Base-by-base conservation (phyloP, 2,329 filamentous ascomycete species). In the Botrytis porri region DNA sequence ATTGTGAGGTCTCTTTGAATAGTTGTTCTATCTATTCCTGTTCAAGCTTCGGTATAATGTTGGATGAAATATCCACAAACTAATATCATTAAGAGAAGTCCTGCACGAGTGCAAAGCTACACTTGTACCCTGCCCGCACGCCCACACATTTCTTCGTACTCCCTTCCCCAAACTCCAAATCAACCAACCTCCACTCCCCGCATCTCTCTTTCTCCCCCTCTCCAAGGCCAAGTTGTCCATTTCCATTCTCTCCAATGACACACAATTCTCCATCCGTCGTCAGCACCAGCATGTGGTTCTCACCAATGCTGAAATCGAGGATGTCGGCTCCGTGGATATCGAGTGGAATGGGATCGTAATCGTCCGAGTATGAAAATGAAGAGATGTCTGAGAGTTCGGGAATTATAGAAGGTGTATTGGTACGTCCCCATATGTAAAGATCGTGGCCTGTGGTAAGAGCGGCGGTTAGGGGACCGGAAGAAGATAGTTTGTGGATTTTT, bases 381-480 rank as follows among this genome's bases (percentile, higher is more conserved):
- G 60, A 32, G 12, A n/a, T 18, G 14, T 25, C 39, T 29, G 35
- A 32, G 70, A 61, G 73, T 29, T 76, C 73, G 4, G 79, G 61
- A 12, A 78, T 51, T 32, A 74, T 73, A 29, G 73, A 57, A 16
- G 77, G 70, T 1, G 75, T 74, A 51, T 77, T 72, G 7, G 76
- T 71, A n/a, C 81, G 80, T 43, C 90, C 90, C 89, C 90, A 92
- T 37, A 87, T 79, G 77, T 92, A 92, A 2, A 91, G 79, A 73
- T 88, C 87, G 45, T 86, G 83, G 3, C 86, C 87, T 18, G 84
- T 81, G 0, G 88, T 91, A 61, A 92, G 76, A 0, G 89, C 89
- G 4, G 87, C 88, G 3, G 87, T 81, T 4, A 86, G 81, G 77
- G 89, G 90, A 0, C 89, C 89, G 3, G 86, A 86, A 12, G 80